Percentiles rank a stretch among this genome's conserved stretches.
phyloP scores from a whole-genome alignment of 2,329 filamentous ascomycete genomes.

The Helotiales sp. region DNA sequence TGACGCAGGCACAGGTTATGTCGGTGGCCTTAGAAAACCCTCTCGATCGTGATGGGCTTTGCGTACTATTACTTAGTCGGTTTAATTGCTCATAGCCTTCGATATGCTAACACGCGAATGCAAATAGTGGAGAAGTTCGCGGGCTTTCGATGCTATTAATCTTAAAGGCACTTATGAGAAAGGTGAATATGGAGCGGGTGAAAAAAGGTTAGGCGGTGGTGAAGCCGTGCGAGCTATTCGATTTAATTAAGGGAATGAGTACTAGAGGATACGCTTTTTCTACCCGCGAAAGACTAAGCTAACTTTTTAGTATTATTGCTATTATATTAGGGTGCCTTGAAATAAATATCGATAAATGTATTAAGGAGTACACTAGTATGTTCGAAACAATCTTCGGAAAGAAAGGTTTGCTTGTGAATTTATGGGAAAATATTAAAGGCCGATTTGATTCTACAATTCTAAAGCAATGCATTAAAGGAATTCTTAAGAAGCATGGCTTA shows the following conservation, averaged over 20 bases:
- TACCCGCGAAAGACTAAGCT: background rate
- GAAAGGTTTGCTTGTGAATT: slow-evolving; percentile 18
- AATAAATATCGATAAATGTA: slow-evolving; percentile 51
- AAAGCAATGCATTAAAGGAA: slow-evolving; percentile 14
- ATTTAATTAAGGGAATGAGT: slow-evolving; percentile 25
- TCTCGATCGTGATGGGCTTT: slow-evolving; percentile 14
- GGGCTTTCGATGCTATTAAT: slow-evolving; percentile 25
- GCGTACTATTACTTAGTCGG: slow-evolving; percentile 16
- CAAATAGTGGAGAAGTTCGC: slow-evolving; percentile 21
- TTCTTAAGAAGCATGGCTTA: slow-evolving; percentile 18
- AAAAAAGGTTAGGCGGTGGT: slow-evolving; percentile 11
- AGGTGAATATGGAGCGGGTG: slow-evolving; percentile 15
- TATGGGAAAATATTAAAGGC: slow-evolving; percentile 19
- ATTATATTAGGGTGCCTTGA: slow-evolving; percentile 53
- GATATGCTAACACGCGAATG: background rate
- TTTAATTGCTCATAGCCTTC: background rate
- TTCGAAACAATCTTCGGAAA: slow-evolving; percentile 45
- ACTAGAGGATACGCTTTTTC: slow-evolving; percentile 19
- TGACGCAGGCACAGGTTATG: background rate
- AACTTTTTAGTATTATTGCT: slow-evolving; percentile 47
- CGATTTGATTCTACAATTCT: slow-evolving; percentile 22
- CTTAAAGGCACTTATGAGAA: slow-evolving; percentile 20
- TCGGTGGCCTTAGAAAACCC: slow-evolving; percentile 7
- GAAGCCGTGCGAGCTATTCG: slow-evolving; percentile 24
- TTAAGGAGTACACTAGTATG: slow-evolving; percentile 48